Percentiles rank a stretch among this genome's conserved stretches.
These are phyloP conservation scores for Aspergillus calidoustus DNA, from an alignment of 2,329 filamentous ascomycete genomes.

Conservation along the genomic window DNA sequence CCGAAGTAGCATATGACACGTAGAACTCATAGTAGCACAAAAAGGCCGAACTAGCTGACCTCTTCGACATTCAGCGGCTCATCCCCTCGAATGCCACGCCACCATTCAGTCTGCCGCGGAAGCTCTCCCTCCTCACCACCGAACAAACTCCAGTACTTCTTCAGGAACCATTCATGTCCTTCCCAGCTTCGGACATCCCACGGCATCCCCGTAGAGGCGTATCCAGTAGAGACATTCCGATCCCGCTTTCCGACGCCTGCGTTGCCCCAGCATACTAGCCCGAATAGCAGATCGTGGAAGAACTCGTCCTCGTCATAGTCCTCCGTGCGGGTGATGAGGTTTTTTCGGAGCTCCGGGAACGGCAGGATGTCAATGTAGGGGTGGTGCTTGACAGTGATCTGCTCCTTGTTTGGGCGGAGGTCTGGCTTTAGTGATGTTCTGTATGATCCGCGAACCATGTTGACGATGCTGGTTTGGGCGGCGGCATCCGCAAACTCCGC, in stretches of 20 bases:
- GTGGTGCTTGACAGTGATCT: conserved; percentile 27
- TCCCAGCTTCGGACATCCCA: conserved; percentile 55
- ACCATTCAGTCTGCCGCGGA: conserved; percentile 29
- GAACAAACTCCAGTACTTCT: conserved; percentile 46
- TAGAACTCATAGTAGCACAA: neutral
- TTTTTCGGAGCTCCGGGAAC: conserved; percentile 25
- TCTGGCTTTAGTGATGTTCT: conserved; percentile 25
- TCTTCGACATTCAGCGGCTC: conserved; percentile 17
- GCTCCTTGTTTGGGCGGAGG: conserved; percentile 24
- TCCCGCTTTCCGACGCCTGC: conserved; percentile 22
- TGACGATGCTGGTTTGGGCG: conserved; percentile 16
- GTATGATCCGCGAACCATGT: conserved; percentile 20
- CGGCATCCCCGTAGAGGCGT: conserved; percentile 41
- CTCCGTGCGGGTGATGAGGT: conserved; percentile 20
- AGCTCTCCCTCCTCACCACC: conserved; percentile 46
- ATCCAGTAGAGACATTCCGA: conserved; percentile 18
- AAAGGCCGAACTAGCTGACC: neutral
- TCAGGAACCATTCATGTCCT: conserved; percentile 50
- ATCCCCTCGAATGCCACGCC: conserved; percentile 27
- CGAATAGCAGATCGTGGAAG: conserved; percentile 22
- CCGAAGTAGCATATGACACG: neutral
- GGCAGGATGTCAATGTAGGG: conserved; percentile 28
- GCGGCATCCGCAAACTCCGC: conserved; percentile 1
- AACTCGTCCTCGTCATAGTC: conserved; percentile 28
- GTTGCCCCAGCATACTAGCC: conserved; percentile 27